These are phyloP conservation scores for Carex littledalei DNA, from an alignment of 176 grass and related monocot species.

Conservation along the genomic window DNA sequence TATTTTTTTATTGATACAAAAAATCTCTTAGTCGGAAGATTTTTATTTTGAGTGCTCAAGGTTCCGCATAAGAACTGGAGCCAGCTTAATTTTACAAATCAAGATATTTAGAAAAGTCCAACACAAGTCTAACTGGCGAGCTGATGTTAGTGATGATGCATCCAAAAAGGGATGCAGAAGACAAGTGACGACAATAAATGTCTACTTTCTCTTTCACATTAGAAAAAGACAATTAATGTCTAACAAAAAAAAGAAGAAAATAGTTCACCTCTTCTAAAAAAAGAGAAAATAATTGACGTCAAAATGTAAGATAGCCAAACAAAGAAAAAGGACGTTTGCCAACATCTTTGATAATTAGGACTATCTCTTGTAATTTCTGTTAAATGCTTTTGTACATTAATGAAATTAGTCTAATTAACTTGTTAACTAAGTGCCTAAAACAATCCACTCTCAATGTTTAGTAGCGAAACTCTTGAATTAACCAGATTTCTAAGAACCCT, in stretches of 20 bases:
- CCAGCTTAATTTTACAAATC: too few relatives aligned
- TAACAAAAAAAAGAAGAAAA: too few relatives aligned
- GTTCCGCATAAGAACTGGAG: not conserved
- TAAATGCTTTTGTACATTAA: not conserved
- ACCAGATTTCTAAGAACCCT: conserved; percentile 57
- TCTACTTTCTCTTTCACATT: too few relatives aligned
- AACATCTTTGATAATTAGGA: not conserved
- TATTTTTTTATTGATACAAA: too few relatives aligned
- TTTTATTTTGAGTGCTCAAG: not conserved
- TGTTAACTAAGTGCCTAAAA: not conserved
- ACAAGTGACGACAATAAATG: too few relatives aligned
- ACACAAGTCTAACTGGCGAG: too few relatives aligned
- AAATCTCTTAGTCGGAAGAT: not conserved
- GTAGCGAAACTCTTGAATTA: conserved; percentile 53
- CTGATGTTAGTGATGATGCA: too few relatives aligned
- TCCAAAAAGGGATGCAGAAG: too few relatives aligned
- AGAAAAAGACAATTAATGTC: too few relatives aligned
- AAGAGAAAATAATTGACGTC: not conserved
- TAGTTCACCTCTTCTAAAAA: too few relatives aligned
- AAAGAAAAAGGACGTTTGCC: not conserved
- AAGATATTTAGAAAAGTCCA: too few relatives aligned
- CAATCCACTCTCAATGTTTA: conserved; percentile 39
- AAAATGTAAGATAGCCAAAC: not conserved
- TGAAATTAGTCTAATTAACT: not conserved
- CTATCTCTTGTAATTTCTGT: not conserved